phyloP scores from a whole-genome alignment of 1,284 basidiomycete genomes.

The Coniferiporia weirii region DNA sequence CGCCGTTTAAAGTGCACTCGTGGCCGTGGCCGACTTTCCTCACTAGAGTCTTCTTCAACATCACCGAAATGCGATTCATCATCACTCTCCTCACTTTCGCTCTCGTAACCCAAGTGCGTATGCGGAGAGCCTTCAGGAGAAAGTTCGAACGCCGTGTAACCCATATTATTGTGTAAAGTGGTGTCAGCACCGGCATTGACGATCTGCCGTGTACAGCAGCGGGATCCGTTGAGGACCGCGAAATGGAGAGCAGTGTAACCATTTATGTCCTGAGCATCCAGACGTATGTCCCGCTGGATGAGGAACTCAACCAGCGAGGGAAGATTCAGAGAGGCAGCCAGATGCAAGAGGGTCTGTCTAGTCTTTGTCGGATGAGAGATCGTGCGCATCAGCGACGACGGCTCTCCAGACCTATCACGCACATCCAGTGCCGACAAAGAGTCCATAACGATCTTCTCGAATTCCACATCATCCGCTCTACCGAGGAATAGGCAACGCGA shows the following conservation, averaged over 20 bases:
- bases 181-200: slow-evolving; percentile 76
- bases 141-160: slow-evolving; percentile 78
- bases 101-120: slow-evolving; percentile 29
- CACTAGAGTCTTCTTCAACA: slow-evolving; percentile 59
- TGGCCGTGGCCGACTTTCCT: slow-evolving; percentile 31
- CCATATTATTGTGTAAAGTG: slow-evolving; percentile 71
- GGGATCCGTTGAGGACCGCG: slow-evolving; percentile 67
- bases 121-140: slow-evolving; percentile 49
- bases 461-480: slow-evolving; percentile 50
- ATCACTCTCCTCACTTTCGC: slow-evolving; percentile 41
- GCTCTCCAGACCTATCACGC: slow-evolving; percentile 34
- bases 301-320: slow-evolving; percentile 69
- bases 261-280: slow-evolving; percentile 84
- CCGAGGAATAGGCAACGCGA: slow-evolving; percentile 49
- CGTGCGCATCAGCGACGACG: slow-evolving; percentile 35
- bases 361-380: slow-evolving; percentile 62
- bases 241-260: slow-evolving; percentile 91
- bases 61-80: slow-evolving; percentile 67
- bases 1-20: slow-evolving; percentile 28
- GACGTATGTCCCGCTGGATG: slow-evolving; percentile 65
- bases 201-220: slow-evolving; percentile 63
- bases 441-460: slow-evolving; percentile 75
- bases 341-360: slow-evolving; percentile 84
- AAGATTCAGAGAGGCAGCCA: slow-evolving; percentile 82
- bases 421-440: slow-evolving; percentile 74